A percentile compares a stretch with the other conserved stretches of the same genome.
phyloP scores from a whole-genome alignment of 2,329 filamentous ascomycete species.

The Leptosphaerulina australis region DNA sequence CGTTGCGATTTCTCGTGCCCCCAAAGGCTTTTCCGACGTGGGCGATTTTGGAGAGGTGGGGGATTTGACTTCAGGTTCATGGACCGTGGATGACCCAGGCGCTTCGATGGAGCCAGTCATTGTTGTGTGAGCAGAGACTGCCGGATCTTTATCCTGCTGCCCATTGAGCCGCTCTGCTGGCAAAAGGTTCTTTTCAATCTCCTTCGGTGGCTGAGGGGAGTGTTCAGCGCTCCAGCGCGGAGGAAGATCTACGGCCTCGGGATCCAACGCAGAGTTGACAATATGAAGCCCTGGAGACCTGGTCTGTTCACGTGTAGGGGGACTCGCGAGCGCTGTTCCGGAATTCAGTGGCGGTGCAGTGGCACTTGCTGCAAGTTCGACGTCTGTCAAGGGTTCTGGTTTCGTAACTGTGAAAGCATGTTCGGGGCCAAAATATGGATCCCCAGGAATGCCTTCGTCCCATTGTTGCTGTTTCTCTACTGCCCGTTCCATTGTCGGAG shows the following conservation, averaged over 20 bases:
- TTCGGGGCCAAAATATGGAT: slow-evolving; percentile 36
- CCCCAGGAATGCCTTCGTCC: slow-evolving; percentile 28
- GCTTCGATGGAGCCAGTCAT: slow-evolving; percentile 16
- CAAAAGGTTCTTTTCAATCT: slow-evolving; percentile 18
- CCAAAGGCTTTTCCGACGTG: slow-evolving; percentile 50
- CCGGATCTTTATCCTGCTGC: slow-evolving; percentile 17
- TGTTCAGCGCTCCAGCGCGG: slow-evolving; percentile 38
- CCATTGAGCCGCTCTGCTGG: slow-evolving; percentile 12
- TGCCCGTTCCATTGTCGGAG: slow-evolving; percentile 23
- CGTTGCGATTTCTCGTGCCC: slow-evolving; percentile 78
- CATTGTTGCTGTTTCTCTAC: slow-evolving; percentile 23
- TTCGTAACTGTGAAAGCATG: slow-evolving; percentile 33
- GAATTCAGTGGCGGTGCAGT: slow-evolving; percentile 26
- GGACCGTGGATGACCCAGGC: slow-evolving; percentile 21
- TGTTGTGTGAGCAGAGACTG: slow-evolving; percentile 16
- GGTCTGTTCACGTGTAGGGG: slow-evolving; percentile 28
- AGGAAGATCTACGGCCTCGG: slow-evolving; percentile 48
- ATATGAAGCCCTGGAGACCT: slow-evolving; percentile 50
- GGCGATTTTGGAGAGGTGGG: slow-evolving; percentile 24
- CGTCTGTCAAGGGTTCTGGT: slow-evolving; percentile 28
- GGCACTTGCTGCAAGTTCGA: slow-evolving; percentile 21
- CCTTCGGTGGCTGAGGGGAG: slow-evolving; percentile 18
- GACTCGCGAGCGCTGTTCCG: slow-evolving; percentile 22
- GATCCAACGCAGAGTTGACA: slow-evolving; percentile 49
- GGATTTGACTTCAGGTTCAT: slow-evolving; percentile 29